A percentile compares a stretch with the other conserved stretches of the same genome.
Evolutionary conservation across 306 rosid genomes (phyloP).

Genomic region (Cicer pinnatifidum): DNA sequence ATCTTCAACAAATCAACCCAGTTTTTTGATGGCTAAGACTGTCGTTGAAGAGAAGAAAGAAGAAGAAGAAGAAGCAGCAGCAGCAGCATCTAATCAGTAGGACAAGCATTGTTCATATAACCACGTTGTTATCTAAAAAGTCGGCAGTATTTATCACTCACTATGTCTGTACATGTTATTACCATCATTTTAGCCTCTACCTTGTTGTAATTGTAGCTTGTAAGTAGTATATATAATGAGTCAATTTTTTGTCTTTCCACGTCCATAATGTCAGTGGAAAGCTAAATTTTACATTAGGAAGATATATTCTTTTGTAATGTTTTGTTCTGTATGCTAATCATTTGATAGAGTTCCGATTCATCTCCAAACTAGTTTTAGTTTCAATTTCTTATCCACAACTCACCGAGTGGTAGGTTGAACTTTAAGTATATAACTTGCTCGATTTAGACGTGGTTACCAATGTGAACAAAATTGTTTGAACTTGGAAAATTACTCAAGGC

Average conservation of each 20-base stretch:
- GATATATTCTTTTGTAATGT: slow-evolving; percentile 34
- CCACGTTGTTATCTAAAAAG: slow-evolving; percentile 42
- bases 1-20: slow-evolving; percentile 91
- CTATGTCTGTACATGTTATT: slow-evolving; percentile 41
- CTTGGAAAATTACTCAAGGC: not conserved
- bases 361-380: slow-evolving; percentile 13
- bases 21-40: slow-evolving; percentile 61
- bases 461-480: slow-evolving; percentile 11
- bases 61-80: slow-evolving; percentile 45
- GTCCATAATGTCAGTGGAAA: slow-evolving; percentile 41
- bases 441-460: not conserved
- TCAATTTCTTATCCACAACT: slow-evolving; percentile 15
- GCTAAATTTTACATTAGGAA: slow-evolving; percentile 25
- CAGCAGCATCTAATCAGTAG: slow-evolving; percentile 3
- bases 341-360: slow-evolving; percentile 21
- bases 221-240: slow-evolving; percentile 18
- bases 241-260: slow-evolving; percentile 33
- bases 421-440: not conserved
- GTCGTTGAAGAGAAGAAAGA: slow-evolving; percentile 57
- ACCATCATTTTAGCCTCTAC: slow-evolving; percentile 7
- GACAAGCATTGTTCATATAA: slow-evolving; percentile 38
- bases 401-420: not conserved
- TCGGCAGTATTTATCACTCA: slow-evolving; percentile 13
- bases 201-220: slow-evolving; percentile 23
- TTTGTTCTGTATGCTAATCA: slow-evolving; percentile 34